Base-by-base conservation (phyloP, 1,284 basidiomycete species). In the Ustilago nuda region DNA sequence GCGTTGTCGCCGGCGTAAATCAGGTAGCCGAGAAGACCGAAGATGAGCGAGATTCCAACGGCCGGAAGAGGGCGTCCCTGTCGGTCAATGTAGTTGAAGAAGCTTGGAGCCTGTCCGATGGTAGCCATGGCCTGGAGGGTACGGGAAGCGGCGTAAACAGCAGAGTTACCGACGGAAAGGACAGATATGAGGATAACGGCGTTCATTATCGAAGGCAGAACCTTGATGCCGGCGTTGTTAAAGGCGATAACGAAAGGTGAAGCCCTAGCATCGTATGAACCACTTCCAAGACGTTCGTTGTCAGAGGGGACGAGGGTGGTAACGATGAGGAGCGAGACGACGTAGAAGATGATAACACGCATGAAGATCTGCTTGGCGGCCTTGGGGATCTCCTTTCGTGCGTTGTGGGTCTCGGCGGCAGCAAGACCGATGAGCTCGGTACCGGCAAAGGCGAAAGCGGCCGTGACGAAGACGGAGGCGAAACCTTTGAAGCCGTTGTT, bases 361-460 rank as follows among this genome's bases (percentile, higher is more conserved):
- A 84, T 84, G 72, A 87, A 84, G 43, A 87, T 84, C 58, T 86
- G 84, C 84, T 88, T 88, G 83, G 87, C 87, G 48, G 88, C 88
- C 53, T 84, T 85, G 8, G 88, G 88, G 56, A 89, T 84, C 50
- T 86, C 85, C 77, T 87, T 87, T 61, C 87, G 82, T 8, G 88
- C 87, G 82, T 88, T 87, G 63, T 84, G 84, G 3, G 88, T 88
- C 89, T 92, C 66, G 90, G 92, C 77, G 87, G 89, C 83, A 87
- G 90, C 73, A 87, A 90, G 72, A 91, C 91, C 91, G 89, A 92
- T 55, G 90, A 94, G 73, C 72, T 85, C 76, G 13, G 80, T 86
- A 52, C 86, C 82, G 11, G 79, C 69, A 46, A 83, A 85, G 46
- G 81, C 76, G 61, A 85, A 84, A 12, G 83, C 82, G n/a, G 82